Conservation (phyloP, 2,329 filamentous ascomycete species). For the Cladorrhinum sp. region DNA sequence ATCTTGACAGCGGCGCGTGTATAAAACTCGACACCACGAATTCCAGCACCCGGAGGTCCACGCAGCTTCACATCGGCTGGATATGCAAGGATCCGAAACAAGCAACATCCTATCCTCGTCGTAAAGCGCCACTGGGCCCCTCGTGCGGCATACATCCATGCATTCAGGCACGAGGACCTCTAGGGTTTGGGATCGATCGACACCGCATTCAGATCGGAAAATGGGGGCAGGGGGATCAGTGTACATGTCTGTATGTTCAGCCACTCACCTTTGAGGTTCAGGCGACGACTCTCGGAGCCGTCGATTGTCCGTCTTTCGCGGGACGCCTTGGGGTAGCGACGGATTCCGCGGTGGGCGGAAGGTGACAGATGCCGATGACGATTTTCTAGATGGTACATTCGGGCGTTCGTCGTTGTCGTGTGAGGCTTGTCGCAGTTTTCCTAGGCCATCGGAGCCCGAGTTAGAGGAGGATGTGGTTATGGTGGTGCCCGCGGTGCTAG, state of each 20-base stretch:
- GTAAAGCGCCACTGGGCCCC: conserved; percentile 20
- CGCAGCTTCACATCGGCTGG: conserved; percentile 2
- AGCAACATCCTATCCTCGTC: conserved; percentile 9
- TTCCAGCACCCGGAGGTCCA: neutral
- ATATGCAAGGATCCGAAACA: conserved; percentile 14
- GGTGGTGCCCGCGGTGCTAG: conserved; percentile 23
- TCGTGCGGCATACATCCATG: neutral
- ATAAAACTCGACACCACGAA: neutral
- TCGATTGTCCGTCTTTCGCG: conserved; percentile 42
- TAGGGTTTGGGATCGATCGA: neutral
- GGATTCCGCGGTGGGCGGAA: conserved; percentile 45
- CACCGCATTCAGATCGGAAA: neutral
- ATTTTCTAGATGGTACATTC: conserved; percentile 40
- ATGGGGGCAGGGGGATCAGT: neutral
- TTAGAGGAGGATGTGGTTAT: conserved; percentile 23
- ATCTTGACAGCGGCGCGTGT: neutral
- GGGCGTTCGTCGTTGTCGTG: conserved; percentile 36
- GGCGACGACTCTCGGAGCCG: conserved; percentile 48
- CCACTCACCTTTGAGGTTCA: conserved; percentile 46
- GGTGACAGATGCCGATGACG: conserved; percentile 46
- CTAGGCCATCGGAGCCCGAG: conserved; percentile 16
- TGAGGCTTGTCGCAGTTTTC: conserved; percentile 25
- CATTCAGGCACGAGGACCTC: neutral
- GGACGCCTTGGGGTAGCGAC: conserved; percentile 46
- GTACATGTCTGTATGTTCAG: neutral